phyloP scores from a whole-genome alignment of 2,329 filamentous ascomycete species.

The Lithohypha guttulata region DNA sequence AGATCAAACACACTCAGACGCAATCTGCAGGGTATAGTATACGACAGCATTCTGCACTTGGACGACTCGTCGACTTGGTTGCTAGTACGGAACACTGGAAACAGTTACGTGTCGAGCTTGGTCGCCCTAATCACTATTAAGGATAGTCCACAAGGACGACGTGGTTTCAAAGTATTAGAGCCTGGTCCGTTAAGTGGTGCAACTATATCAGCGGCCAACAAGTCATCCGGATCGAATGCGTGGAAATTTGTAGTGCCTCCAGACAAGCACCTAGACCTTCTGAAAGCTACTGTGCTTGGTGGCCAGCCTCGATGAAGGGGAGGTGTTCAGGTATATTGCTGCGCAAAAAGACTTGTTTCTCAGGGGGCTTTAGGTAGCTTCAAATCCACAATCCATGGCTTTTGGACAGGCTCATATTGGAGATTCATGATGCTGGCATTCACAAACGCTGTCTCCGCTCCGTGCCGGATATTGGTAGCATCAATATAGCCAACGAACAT shows the following conservation, averaged over 20 bases:
- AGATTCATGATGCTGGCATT: slow-evolving; percentile 48
- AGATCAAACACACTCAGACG: slow-evolving; percentile 5
- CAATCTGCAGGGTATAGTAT: neutral
- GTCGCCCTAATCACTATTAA: slow-evolving; percentile 5
- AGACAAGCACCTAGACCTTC: neutral
- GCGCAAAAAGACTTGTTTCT: no score
- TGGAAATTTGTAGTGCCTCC: slow-evolving; percentile 2
- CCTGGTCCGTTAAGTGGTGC: no score
- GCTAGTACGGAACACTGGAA: neutral
- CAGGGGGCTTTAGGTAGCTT: slow-evolving; percentile 33
- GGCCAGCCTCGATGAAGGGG: neutral
- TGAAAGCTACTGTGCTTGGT: slow-evolving; percentile 1
- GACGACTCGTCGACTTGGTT: slow-evolving; percentile 6
- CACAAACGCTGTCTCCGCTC: slow-evolving; percentile 45
- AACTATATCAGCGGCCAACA: no score
- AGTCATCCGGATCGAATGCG: no score
- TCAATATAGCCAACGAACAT: slow-evolving; percentile 23
- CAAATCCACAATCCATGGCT: slow-evolving; percentile 47
- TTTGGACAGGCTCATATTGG: slow-evolving; percentile 39
- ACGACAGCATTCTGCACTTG: slow-evolving; percentile 3
- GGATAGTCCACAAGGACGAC: slow-evolving; percentile 1
- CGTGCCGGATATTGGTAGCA: slow-evolving; percentile 31
- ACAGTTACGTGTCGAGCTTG: neutral
- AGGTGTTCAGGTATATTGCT: no score
- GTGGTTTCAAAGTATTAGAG: slow-evolving; percentile 7